Conservation (phyloP, 805 yeast genomes). For the Saccharomycopsis lassenensis region DNA sequence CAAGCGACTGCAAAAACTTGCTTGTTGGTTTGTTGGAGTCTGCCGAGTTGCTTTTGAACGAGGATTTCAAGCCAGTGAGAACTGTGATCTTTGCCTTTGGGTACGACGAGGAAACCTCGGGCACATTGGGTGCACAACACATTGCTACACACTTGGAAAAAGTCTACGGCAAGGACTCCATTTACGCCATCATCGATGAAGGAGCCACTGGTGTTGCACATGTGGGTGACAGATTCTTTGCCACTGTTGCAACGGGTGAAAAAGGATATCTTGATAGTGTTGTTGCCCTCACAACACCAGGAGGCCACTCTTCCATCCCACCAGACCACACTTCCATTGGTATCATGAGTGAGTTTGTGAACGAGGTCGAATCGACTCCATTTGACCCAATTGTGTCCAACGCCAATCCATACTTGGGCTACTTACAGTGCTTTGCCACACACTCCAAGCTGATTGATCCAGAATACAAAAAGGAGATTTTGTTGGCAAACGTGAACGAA, state of each 20-base stretch:
- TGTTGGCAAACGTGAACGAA: constrained; percentile 27
- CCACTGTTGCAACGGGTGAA: constrained; percentile 48
- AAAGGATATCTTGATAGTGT: constrained; percentile 47
- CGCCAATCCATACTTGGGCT: constrained; percentile 48
- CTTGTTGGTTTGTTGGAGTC: constrained; percentile 59
- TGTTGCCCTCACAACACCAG: constrained; percentile 46
- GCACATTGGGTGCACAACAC: constrained; percentile 47
- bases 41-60: constrained; percentile 38
- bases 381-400: constrained; percentile 35
- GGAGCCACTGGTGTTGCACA: constrained; percentile 35
- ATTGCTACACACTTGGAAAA: constrained; percentile 37
- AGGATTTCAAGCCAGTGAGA: constrained; percentile 48
- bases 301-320: constrained; percentile 77
- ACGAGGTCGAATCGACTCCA: constrained; percentile 45
- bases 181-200: constrained; percentile 62
- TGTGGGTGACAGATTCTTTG: constrained; percentile 37
- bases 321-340: constrained; percentile 79
- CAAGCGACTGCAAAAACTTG: constrained; percentile 63
- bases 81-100: constrained; percentile 59
- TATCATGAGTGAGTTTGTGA: constrained; percentile 47
- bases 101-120: constrained; percentile 69
- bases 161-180: constrained; percentile 48
- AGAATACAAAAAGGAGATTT: constrained; percentile 23
- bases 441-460: constrained; percentile 28
- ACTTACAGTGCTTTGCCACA: constrained; percentile 54